Evolutionary conservation across 495 filamentous ascomycete species (phyloP).

Genomic region (Daldinia concentrica): DNA sequence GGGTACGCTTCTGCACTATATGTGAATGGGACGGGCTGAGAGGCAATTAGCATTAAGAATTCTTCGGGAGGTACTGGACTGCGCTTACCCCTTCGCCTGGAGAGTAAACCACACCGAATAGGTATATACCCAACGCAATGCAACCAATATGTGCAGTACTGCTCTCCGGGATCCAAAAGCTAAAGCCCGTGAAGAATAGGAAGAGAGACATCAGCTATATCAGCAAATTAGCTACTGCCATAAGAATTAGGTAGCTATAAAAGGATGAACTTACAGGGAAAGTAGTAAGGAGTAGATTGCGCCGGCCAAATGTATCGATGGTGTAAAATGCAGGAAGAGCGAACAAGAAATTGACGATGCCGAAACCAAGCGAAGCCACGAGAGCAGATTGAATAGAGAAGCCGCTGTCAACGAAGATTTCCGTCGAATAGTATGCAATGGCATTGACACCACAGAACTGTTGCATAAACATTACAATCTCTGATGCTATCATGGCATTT

Average conservation of each 20-base stretch:
- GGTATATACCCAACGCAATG: constrained; percentile 75
- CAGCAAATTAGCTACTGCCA: constrained; percentile 3
- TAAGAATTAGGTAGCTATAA: neutral
- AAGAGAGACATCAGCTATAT: constrained; percentile 68
- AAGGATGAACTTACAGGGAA: constrained; percentile 63
- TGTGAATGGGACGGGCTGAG: constrained; percentile 78
- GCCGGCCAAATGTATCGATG: constrained; percentile 84
- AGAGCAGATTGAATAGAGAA: constrained; percentile 67
- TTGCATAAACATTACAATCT: constrained; percentile 89
- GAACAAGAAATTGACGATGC: constrained; percentile 82
- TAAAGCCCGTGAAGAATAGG: constrained; percentile 82
- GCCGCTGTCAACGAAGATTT: constrained; percentile 69
- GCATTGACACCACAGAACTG: constrained; percentile 77
- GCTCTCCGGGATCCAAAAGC: constrained; percentile 73
- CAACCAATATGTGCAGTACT: constrained; percentile 58
- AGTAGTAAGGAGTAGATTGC: constrained; percentile 78
- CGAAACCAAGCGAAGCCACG: constrained; percentile 75
- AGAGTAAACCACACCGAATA: constrained; percentile 79
- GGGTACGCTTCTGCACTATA: constrained; percentile 86
- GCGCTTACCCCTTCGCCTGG: constrained; percentile 70
- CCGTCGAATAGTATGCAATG: constrained; percentile 73
- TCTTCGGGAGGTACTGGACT: neutral
- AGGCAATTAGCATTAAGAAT: neutral
- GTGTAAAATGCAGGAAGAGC: constrained; percentile 81
- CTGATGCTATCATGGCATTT: constrained; percentile 75